Conservation (phyloP, 495 filamentous ascomycete genomes). For the Penicillium paxilli region DNA sequence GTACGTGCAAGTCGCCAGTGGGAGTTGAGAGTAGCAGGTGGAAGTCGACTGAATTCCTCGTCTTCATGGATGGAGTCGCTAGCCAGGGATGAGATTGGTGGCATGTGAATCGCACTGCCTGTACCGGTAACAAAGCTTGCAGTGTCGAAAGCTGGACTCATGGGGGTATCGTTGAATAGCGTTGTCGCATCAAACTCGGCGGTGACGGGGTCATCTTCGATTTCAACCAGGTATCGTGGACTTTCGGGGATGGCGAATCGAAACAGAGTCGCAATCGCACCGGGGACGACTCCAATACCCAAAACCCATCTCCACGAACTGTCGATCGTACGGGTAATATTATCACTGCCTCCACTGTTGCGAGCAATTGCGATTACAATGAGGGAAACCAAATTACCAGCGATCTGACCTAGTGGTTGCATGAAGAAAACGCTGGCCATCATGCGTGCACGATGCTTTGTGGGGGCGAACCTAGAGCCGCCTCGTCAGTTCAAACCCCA, state of each 20-base stretch:
- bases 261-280: conserved; percentile 56
- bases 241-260: conserved; percentile 64
- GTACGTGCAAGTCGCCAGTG: conserved; percentile 41
- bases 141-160: conserved; percentile 16
- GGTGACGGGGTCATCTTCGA: conserved; percentile 47
- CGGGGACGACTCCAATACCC: conserved; percentile 61
- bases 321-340: conserved; percentile 41
- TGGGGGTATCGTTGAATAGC: conserved; percentile 30
- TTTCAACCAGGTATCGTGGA: conserved; percentile 56
- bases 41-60: conserved; percentile 19
- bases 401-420: conserved; percentile 66
- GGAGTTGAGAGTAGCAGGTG: conserved; percentile 42
- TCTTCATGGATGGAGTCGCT: conserved; percentile 26
- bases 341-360: conserved; percentile 24
- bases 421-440: conserved; percentile 66
- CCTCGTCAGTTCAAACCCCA: not conserved
- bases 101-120: conserved; percentile 23
- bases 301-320: conserved; percentile 61
- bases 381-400: conserved; percentile 53
- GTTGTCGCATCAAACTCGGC: conserved; percentile 48
- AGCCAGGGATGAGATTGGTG: conserved; percentile 25
- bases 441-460: conserved; percentile 60
- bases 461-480: conserved; percentile 54
- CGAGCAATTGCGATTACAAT: conserved; percentile 43
- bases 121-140: conserved; percentile 4